Evolutionary conservation across 2,329 filamentous ascomycete species (phyloP).

Genomic region (Fusarium nurragi): DNA sequence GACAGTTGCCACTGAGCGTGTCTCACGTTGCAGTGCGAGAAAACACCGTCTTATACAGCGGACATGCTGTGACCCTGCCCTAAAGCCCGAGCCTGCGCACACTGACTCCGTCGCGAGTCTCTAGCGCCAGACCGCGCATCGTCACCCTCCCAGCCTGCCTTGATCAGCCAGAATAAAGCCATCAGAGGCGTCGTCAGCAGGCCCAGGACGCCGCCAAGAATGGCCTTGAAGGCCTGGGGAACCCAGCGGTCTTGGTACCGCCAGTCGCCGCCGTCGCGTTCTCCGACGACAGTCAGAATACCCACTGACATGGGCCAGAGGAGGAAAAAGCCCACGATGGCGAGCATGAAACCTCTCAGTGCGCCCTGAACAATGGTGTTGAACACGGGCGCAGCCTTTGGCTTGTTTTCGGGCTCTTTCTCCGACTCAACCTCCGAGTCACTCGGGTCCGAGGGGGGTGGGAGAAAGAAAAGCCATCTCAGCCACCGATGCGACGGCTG

Average conservation of each 20-base stretch:
- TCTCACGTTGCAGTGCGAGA: neutral
- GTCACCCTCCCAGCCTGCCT: constrained; percentile 56
- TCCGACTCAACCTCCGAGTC: neutral
- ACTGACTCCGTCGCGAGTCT: constrained; percentile 3
- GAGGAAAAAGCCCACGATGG: constrained; percentile 52
- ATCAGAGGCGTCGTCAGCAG: constrained; percentile 59
- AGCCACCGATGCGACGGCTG: constrained; percentile 48
- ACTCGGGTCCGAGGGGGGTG: neutral
- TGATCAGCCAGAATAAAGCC: constrained; percentile 60
- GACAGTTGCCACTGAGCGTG: neutral
- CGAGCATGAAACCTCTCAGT: constrained; percentile 42
- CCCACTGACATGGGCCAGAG: constrained; percentile 57
- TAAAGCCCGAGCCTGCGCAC: neutral
- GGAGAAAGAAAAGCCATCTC: constrained; percentile 51
- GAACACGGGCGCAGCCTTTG: neutral
- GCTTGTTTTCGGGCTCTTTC: neutral
- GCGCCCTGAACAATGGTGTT: constrained; percentile 44
- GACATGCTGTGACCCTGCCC: neutral
- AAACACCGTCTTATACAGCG: neutral
- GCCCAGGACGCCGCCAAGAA: constrained; percentile 58
- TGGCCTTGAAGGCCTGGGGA: constrained; percentile 61
- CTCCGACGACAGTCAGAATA: constrained; percentile 53
- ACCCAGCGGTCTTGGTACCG: constrained; percentile 55
- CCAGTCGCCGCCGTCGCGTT: constrained; percentile 53
- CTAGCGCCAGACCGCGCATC: constrained; percentile 13